A percentile compares a stretch with the other conserved stretches of the same genome.
These are phyloP conservation scores for Apiotrichum sp. DNA, from an alignment of 1,284 basidiomycete species.

Conservation along the genomic window DNA sequence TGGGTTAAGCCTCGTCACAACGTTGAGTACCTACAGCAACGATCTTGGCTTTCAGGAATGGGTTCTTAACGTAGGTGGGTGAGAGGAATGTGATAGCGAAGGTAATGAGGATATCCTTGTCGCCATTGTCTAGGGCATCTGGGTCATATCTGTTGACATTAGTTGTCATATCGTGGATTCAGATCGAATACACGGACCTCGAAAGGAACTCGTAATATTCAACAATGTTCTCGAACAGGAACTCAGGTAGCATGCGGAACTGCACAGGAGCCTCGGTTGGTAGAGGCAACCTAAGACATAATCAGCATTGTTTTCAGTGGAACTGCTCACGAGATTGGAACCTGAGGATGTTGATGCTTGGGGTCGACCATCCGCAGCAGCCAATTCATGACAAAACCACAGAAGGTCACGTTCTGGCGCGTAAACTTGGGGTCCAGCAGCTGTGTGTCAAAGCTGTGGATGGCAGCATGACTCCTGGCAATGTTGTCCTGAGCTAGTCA, in stretches of 20 bases:
- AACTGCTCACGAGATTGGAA: slow-evolving; percentile 58
- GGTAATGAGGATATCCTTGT: slow-evolving; percentile 79
- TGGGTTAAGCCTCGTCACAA: slow-evolving; percentile 34
- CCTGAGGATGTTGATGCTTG: slow-evolving; percentile 66
- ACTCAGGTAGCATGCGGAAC: slow-evolving; percentile 90
- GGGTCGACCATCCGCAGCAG: slow-evolving; percentile 89
- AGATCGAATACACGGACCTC: no score
- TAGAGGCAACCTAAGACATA: slow-evolving; percentile 64
- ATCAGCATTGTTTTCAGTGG: slow-evolving; percentile 1
- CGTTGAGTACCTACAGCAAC: slow-evolving; percentile 63
- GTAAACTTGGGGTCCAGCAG: slow-evolving; percentile 80
- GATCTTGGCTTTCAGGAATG: slow-evolving; percentile 95
- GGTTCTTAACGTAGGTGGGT: slow-evolving; percentile 97
- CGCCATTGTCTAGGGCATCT: slow-evolving; percentile 70
- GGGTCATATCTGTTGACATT: slow-evolving; percentile 60
- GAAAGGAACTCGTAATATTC: slow-evolving; percentile 75
- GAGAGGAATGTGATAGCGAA: slow-evolving; percentile 89
- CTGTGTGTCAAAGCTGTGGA: slow-evolving; percentile 77
- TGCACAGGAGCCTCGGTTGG: slow-evolving; percentile 74
- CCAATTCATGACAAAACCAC: slow-evolving; percentile 89
- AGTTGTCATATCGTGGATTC: no score
- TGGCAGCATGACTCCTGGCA: slow-evolving; percentile 58
- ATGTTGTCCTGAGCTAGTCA: slow-evolving; percentile 55
- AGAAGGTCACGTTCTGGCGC: slow-evolving; percentile 72
- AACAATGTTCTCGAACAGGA: slow-evolving; percentile 87